A percentile compares a stretch with the other conserved stretches of the same genome.
Conservation (phyloP, 805 yeast species). For the Jamesozyma spencerorum region DNA sequence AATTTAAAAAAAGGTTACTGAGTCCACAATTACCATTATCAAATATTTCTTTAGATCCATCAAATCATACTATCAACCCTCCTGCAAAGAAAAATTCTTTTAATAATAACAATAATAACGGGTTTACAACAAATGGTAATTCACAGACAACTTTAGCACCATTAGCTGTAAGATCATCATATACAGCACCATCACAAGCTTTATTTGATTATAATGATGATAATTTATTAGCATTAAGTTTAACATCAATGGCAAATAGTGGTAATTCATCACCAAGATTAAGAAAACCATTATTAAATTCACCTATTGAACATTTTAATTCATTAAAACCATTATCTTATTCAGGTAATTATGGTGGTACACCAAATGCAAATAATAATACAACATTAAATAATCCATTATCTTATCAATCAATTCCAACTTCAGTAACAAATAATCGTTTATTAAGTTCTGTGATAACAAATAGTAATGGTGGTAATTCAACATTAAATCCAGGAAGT, state of each 20-base stretch:
- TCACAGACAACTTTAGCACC: slow-evolving; percentile 4
- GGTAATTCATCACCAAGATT: slow-evolving; percentile 29
- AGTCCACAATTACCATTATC: slow-evolving; percentile 2
- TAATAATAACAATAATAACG: not conserved
- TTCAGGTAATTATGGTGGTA: not conserved
- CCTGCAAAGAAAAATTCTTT: not conserved
- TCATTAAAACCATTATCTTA: slow-evolving; percentile 4
- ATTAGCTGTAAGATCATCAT: slow-evolving; percentile 4
- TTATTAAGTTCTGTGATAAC: not conserved
- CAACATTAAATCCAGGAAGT: not conserved
- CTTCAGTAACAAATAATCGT: slow-evolving; percentile 2
- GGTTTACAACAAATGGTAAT: not conserved
- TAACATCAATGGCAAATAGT: slow-evolving; percentile 31
- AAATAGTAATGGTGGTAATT: not conserved
- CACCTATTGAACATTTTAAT: slow-evolving; percentile 15
- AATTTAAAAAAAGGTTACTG: slow-evolving; percentile 14
- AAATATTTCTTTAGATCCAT: not conserved
- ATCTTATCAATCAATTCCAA: slow-evolving; percentile 13
- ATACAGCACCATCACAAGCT: slow-evolving; percentile 10
- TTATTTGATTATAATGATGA: slow-evolving; percentile 28
- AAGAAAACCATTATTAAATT: slow-evolving; percentile 21
- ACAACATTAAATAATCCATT: slow-evolving; percentile 6
- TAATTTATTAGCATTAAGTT: slow-evolving; percentile 28
- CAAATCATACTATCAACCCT: not conserved
- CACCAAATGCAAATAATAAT: slow-evolving; percentile 8